These are phyloP conservation scores for Sporobolomyces phaffii DNA, from an alignment of 768 basidiomycete species.

Conservation along the genomic window DNA sequence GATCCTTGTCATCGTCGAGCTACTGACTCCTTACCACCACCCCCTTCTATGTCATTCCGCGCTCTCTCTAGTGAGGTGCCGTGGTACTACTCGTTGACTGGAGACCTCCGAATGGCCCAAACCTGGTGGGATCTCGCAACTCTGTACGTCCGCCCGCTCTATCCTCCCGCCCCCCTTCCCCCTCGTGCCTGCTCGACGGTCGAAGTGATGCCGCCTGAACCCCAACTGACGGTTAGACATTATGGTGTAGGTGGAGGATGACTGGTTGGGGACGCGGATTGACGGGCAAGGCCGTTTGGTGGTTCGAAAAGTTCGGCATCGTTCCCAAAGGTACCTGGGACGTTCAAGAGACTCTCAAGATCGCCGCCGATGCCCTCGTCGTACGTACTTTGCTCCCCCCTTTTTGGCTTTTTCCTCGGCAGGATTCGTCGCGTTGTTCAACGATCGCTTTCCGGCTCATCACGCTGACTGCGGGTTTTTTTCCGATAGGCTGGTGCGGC, in stretches of 20 bases:
- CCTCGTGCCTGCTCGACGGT: neutral
- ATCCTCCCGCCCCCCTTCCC: neutral
- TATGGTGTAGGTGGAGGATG: constrained; percentile 60
- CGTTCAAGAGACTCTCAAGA: constrained; percentile 79
- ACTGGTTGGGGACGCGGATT: constrained; percentile 78
- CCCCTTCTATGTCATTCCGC: no score
- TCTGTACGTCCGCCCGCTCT: no score
- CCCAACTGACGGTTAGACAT: neutral
- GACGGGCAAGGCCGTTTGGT: constrained; percentile 69
- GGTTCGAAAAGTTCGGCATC: constrained; percentile 69
- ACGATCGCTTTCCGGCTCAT: neutral
- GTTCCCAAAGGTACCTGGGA: constrained; percentile 88
- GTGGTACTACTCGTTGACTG: constrained; percentile 97
- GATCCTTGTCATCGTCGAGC: no score
- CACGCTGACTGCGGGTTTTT: neutral
- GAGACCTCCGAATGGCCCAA: constrained; percentile 85
- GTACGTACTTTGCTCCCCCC: constrained; percentile 4
- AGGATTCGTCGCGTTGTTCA: neutral
- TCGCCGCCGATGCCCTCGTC: constrained; percentile 50
- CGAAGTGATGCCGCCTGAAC: no score
- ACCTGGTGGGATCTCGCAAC: constrained; percentile 85
- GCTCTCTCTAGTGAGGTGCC: constrained; percentile 33
- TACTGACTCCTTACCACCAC: no score
- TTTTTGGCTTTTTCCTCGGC: neutral
- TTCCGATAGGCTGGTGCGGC: constrained; percentile 63